Base-by-base conservation (phyloP, 1,284 basidiomycete genomes). In the Austroboletus olivaceoglutinosus region DNA sequence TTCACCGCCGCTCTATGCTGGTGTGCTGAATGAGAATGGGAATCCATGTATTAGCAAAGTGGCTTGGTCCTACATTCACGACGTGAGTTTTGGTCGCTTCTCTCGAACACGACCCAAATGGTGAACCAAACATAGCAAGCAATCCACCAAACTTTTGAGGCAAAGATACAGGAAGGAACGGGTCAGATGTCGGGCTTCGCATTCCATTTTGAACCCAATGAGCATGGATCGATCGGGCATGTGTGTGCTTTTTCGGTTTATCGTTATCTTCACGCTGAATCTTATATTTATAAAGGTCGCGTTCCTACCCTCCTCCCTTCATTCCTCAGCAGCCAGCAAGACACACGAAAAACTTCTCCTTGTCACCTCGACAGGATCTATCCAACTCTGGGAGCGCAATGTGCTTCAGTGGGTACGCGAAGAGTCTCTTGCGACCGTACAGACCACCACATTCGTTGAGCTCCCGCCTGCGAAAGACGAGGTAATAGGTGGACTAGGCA, bases 321-420 rank as follows among this genome's bases (percentile, higher is more conserved):
- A n/a, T 3, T 25, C 44, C 3, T 53, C 49, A 13, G 74, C 53
- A 68, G 73, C 13, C 63, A 68, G 51, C 69, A 73, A 45, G 67
- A 69, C n/a, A n/a, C n/a, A 50, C 5, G 45, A 60, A 5, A 80
- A 83, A 15, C 58, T 85, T 5, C 69, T 87, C 16, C 52, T 93
- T 31, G 84, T 85, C 1, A 93, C 91, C 0, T 83, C 82, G 6
- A 89, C 88, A 0, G 93, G 93, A 11, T 77, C 90, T 0, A 63
- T 97, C 11, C 91, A 93, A 58, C 73, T 89, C 11, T 89, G 90
- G 82, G 75, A 84, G 43, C 77, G 82, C 29, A 76, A 84, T 38
- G 64, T 75, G 40, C 67, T 83, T 18, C 73, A 81, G 46, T 98
- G 93, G 93, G 81, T 79, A 0, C 76, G 92, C 37, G 93, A 98